These are phyloP conservation scores for Chloris gayana DNA, from an alignment of 176 grass and related monocot genomes.

Conservation along the genomic window DNA sequence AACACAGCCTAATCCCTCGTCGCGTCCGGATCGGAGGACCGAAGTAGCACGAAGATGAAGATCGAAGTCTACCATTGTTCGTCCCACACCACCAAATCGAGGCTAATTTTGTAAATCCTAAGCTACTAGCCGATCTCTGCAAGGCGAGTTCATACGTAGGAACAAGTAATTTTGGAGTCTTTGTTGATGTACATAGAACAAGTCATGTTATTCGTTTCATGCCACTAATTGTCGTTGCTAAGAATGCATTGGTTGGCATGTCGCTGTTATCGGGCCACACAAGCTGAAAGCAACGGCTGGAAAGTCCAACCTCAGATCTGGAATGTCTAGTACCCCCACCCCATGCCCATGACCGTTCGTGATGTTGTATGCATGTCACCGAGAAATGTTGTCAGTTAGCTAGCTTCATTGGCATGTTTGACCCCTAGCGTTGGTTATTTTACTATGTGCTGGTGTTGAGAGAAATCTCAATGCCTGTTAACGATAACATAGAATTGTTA, in stretches of 20 bases:
- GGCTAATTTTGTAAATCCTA: constrained; percentile 33
- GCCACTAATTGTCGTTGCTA: neutral
- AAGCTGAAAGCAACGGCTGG: constrained; percentile 46
- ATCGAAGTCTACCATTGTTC: neutral
- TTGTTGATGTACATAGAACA: neutral
- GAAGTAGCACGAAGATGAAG: constrained; percentile 9
- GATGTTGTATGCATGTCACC: constrained; percentile 49
- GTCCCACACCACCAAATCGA: constrained; percentile 5
- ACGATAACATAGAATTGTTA: too few relatives aligned
- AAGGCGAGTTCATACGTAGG: constrained; percentile 10
- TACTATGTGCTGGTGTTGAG: neutral
- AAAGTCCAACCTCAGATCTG: constrained; percentile 54
- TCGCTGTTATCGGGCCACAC: constrained; percentile 51
- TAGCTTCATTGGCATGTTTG: constrained; percentile 3
- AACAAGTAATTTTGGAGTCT: neutral
- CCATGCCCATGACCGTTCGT: constrained; percentile 38
- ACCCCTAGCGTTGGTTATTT: neutral
- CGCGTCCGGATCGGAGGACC: constrained; percentile 47
- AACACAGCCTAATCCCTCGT: constrained; percentile 56
- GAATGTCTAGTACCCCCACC: constrained; percentile 30
- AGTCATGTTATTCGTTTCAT: constrained; percentile 48
- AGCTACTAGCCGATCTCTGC: neutral
- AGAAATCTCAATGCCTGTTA: neutral
- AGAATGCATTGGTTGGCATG: constrained; percentile 39
- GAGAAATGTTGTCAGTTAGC: constrained; percentile 56